Conservation (phyloP, 306 rosid genomes). For the Mimosa pudica region DNA sequence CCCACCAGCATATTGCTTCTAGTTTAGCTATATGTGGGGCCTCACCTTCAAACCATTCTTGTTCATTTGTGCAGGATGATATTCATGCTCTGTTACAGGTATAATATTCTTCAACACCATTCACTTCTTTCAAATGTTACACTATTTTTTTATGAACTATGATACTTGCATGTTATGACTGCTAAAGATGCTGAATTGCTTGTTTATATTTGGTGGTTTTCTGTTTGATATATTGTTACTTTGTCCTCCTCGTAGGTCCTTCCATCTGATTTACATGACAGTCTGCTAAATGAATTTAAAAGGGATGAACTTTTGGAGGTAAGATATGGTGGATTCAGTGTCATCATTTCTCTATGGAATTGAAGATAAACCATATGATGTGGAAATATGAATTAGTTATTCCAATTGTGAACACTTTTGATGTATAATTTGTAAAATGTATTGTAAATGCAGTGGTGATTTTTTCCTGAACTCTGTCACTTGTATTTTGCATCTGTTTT, state of each 20-base stretch:
- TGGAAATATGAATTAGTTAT: neutral
- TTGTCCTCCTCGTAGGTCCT: constrained; percentile 48
- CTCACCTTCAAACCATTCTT: neutral
- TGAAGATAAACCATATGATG: neutral
- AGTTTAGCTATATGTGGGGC: constrained; percentile 8
- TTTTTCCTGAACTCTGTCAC: neutral
- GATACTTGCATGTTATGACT: neutral
- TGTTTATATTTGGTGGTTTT: neutral
- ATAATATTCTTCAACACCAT: neutral
- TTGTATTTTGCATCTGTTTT: neutral
- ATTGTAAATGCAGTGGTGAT: neutral
- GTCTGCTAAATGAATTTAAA: constrained; percentile 51
- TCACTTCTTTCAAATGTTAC: neutral
- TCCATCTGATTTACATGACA: constrained; percentile 62
- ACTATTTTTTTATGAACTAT: neutral
- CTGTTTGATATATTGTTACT: neutral
- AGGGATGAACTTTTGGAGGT: constrained; percentile 61
- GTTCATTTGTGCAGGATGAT: constrained; percentile 42
- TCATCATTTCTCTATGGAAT: neutral
- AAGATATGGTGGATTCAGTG: neutral
- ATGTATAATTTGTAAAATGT: too few relatives aligned
- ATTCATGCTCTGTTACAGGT: constrained; percentile 57
- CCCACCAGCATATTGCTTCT: neutral
- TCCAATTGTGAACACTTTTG: neutral
- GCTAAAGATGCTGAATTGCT: neutral